Conservation (phyloP, 768 basidiomycete genomes). For the Rossbeevera mucosa region DNA sequence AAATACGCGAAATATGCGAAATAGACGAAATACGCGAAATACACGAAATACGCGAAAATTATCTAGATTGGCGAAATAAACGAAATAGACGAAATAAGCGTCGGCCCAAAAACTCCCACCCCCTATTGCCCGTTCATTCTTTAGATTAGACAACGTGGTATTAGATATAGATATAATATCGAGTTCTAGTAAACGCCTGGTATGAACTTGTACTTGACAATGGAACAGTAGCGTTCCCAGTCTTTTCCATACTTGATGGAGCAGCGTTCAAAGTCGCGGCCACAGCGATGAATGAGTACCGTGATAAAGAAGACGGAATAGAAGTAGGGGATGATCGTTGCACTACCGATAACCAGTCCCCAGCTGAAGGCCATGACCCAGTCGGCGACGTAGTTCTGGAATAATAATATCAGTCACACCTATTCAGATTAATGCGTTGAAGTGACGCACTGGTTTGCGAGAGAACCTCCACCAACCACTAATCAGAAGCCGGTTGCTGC, state of each 20-base stretch:
- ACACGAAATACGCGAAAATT: no score
- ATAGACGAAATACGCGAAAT: no score
- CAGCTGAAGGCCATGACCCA: constrained; percentile 83
- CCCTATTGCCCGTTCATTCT: no score
- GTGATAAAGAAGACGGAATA: constrained; percentile 95
- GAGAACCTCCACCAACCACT: constrained; percentile 94
- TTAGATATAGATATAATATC: constrained; percentile 12
- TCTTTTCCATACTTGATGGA: constrained; percentile 91
- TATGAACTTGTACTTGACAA: constrained; percentile 90
- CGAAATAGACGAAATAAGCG: no score
- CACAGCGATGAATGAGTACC: constrained; percentile 86
- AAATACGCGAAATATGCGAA: no score
- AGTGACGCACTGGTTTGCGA: constrained; percentile 74
- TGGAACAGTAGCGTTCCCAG: constrained; percentile 84
- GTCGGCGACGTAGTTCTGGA: constrained; percentile 89
- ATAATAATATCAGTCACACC: not conserved
- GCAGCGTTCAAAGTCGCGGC: constrained; percentile 94
- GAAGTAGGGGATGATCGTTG: constrained; percentile 88
- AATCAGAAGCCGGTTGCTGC: constrained; percentile 82
- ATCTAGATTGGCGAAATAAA: no score
- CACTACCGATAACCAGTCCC: constrained; percentile 73
- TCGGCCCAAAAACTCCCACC: no score
- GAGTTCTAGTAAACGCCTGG: constrained; percentile 68
- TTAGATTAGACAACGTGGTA: constrained; percentile 5
- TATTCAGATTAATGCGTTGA: not conserved